Evolutionary conservation across 1,139 yeast genomes (phyloP), one percentile per base, ranked within the genome.

Genomic region (Saccharomyces hybrid): DNA sequence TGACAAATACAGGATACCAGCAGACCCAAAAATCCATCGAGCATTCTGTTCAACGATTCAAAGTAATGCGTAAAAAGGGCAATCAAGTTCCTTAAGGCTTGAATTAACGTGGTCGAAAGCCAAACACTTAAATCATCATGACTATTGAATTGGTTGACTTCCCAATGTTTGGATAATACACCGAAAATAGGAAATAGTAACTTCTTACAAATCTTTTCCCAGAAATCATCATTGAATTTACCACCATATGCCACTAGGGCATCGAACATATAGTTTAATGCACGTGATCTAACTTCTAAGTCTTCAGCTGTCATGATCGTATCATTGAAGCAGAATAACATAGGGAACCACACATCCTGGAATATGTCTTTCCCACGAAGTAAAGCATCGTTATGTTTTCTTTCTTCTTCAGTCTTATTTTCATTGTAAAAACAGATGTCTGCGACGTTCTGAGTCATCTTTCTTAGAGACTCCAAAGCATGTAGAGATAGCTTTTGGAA

Each of bases 31-130:
- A 86, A 89, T 1, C 89, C 95, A 57, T 81, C 86, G 54, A 93
- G 76, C 80, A 87, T 81, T 47, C 80, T 76, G 60, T 84, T 84
- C 65, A 93, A 78, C 2, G 84, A 79, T 38, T 79, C 85, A 69
- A 89, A 93, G 70, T 87, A 91, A 59, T 84, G 87, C 0, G 91
- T 81, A 65, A 91, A 85, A 56, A 95, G 74, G 0, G 88, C 84
- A 61, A 93, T 84, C 85, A 91, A 81, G 65, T 89, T 88, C 68
- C 96, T 82, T 65, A 95, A 76, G 0, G 98, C 99, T 71, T 95
- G 99, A 56, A 95, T 90, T 71, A 95, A 79, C 0, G 99, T 95
- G 0, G 99, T 91, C 0, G 97, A 89, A 53, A 93, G 74, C 99
- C 99, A 95, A 16, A 95, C 96, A 46, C 96, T 88, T 63, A 90